A percentile compares a stretch with the other conserved stretches of the same genome.
These are phyloP conservation scores for Nectriaceae sp. DNA, from an alignment of 2,329 filamentous ascomycete genomes.

Conservation along the genomic window DNA sequence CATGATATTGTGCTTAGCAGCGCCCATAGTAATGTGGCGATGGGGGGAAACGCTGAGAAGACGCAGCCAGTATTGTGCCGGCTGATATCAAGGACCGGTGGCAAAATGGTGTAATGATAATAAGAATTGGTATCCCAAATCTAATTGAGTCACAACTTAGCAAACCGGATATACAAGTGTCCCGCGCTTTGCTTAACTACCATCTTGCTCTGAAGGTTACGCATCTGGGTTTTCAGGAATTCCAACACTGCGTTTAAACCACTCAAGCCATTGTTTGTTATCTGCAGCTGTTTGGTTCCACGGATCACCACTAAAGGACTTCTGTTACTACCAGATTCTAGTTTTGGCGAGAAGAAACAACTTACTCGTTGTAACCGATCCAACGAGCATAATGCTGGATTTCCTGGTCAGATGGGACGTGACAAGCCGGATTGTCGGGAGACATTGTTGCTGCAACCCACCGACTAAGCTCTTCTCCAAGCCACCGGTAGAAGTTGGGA, in stretches of 20 bases:
- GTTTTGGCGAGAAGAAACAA: neutral
- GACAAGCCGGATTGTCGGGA: slow-evolving; percentile 22
- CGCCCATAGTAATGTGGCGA: slow-evolving; percentile 19
- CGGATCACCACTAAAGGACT: slow-evolving; percentile 23
- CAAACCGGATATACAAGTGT: too few species aligned
- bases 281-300: slow-evolving; percentile 29
- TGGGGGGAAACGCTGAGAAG: slow-evolving; percentile 11
- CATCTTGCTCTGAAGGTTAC: too few species aligned
- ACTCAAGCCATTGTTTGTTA: slow-evolving; percentile 25
- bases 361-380: slow-evolving; percentile 29
- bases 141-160: too few species aligned
- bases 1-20: slow-evolving; percentile 19
- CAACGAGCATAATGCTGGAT: slow-evolving; percentile 30
- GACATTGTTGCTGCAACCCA: slow-evolving; percentile 29
- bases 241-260: slow-evolving; percentile 24
- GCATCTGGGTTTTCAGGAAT: slow-evolving; percentile 11
- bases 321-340: neutral
- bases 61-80: neutral
- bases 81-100: too few species aligned
- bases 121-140: too few species aligned
- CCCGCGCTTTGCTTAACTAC: too few species aligned
- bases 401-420: slow-evolving; percentile 25
- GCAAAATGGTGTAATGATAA: too few species aligned
- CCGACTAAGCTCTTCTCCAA: slow-evolving; percentile 21
- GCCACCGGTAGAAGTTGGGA: slow-evolving; percentile 25